A percentile compares a stretch with the other conserved stretches of the same genome.
These are phyloP conservation scores for Schizosaccharomyces lindneri DNA, from an alignment of 805 yeast species.

Conservation along the genomic window DNA sequence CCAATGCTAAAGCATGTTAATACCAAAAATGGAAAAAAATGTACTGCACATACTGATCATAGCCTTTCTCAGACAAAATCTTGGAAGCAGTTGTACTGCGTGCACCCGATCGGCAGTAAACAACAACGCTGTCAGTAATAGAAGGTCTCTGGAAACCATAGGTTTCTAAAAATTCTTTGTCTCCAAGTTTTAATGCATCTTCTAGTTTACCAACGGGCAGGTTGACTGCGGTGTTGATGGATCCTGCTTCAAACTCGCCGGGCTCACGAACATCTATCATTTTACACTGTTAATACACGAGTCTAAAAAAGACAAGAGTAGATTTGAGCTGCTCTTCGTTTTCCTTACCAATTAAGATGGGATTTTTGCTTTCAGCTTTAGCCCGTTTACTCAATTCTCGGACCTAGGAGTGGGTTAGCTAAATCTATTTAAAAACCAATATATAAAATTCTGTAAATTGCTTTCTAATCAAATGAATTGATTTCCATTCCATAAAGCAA, in stretches of 20 bases:
- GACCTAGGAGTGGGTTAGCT: neutral
- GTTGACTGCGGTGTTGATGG: constrained; percentile 64
- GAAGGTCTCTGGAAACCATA: constrained; percentile 68
- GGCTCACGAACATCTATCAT: constrained; percentile 70
- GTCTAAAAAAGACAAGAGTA: neutral
- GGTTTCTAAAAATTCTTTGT: constrained; percentile 54
- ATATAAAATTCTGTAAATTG: too few relatives aligned
- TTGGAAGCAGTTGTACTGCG: constrained; percentile 80
- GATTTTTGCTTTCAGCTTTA: neutral
- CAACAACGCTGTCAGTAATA: constrained; percentile 44
- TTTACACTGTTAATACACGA: neutral
- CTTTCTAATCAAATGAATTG: too few relatives aligned
- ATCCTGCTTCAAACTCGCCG: constrained; percentile 39
- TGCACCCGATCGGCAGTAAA: constrained; percentile 82
- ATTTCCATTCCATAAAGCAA: too few relatives aligned
- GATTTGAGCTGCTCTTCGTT: neutral
- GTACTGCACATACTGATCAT: constrained; percentile 12
- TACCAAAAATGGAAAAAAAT: constrained; percentile 18
- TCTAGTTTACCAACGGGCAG: constrained; percentile 79
- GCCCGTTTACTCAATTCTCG: neutral
- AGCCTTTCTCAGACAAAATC: constrained; percentile 75
- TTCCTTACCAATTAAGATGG: neutral
- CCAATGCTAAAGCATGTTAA: constrained; percentile 21
- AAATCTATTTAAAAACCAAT: too few relatives aligned
- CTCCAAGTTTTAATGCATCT: constrained; percentile 60